phyloP scores from a whole-genome alignment of 1,284 basidiomycete species.

The Erythrobasidium hasegawianum region DNA sequence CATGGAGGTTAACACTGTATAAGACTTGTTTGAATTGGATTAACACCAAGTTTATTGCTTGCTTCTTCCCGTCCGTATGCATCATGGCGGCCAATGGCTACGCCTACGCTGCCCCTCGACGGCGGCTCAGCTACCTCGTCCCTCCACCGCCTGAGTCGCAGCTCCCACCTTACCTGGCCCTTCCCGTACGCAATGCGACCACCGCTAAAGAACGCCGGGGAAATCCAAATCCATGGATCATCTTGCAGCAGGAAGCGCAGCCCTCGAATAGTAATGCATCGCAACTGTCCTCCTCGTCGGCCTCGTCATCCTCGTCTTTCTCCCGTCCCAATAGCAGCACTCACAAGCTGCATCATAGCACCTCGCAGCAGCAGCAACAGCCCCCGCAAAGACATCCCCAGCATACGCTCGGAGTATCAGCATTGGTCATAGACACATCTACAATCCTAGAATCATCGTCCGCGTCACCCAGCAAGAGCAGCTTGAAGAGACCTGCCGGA shows the following conservation, averaged over 20 bases:
- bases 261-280: not conserved
- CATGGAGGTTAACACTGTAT: too few species aligned
- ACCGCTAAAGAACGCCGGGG: constrained; percentile 45
- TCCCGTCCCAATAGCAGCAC: not conserved
- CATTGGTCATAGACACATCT: constrained; percentile 77
- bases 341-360: constrained; percentile 7
- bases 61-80: not conserved
- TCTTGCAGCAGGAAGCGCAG: constrained; percentile 20
- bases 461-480: constrained; percentile 48
- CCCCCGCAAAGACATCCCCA: constrained; percentile 59
- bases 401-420: constrained; percentile 80
- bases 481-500: constrained; percentile 63
- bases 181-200: constrained; percentile 62
- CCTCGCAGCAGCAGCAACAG: constrained; percentile 3
- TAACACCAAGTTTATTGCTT: too few species aligned
- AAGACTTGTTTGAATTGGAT: too few species aligned
- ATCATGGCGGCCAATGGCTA: constrained; percentile 10
- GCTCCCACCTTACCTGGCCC: constrained; percentile 62
- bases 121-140: constrained; percentile 78
- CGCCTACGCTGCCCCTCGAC: constrained; percentile 41
- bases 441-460: constrained; percentile 59
- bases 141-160: constrained; percentile 60
- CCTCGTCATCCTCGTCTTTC: constrained; percentile 6
- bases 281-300: constrained; percentile 29
- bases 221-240: constrained; percentile 37